Conservation (phyloP, 2,329 filamentous ascomycete genomes). For the Fusarium chaquense region DNA sequence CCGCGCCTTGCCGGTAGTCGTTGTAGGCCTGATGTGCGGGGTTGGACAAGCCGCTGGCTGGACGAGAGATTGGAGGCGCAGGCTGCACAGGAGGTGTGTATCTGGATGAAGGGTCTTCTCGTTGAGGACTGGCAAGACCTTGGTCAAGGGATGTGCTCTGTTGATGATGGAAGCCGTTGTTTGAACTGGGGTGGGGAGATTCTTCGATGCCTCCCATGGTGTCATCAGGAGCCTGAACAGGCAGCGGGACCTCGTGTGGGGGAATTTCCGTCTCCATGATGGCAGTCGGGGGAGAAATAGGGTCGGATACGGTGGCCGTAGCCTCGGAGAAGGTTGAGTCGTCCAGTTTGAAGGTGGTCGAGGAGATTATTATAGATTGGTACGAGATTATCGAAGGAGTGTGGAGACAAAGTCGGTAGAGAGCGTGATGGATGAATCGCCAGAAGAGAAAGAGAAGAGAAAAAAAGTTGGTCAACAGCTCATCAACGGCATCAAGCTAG, state of each 20-base stretch:
- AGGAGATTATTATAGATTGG: slow-evolving; percentile 21
- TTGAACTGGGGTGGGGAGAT: slow-evolving; percentile 56
- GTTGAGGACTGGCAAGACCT: slow-evolving; percentile 50
- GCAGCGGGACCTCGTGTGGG: slow-evolving; percentile 43
- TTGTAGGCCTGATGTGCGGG: slow-evolving; percentile 55
- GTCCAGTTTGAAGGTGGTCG: slow-evolving; percentile 60
- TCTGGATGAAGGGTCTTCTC: slow-evolving; percentile 57
- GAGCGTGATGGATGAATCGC: slow-evolving; percentile 37
- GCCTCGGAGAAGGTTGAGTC: slow-evolving; percentile 45
- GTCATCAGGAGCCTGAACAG: slow-evolving; percentile 57
- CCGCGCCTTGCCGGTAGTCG: slow-evolving; percentile 60
- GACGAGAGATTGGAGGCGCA: slow-evolving; percentile 63
- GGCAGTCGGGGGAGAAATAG: slow-evolving; percentile 16
- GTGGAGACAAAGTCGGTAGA: slow-evolving; percentile 37
- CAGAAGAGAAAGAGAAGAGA: slow-evolving; percentile 12
- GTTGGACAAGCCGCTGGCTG: slow-evolving; percentile 67
- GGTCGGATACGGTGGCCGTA: slow-evolving; percentile 35
- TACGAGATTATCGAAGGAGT: slow-evolving; percentile 31
- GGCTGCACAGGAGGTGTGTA: slow-evolving; percentile 63
- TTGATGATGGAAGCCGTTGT: slow-evolving; percentile 56
- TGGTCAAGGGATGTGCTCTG: slow-evolving; percentile 66
- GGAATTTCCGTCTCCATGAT: slow-evolving; percentile 61
- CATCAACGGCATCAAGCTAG: slow-evolving; percentile 46
- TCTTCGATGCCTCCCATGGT: slow-evolving; percentile 63
- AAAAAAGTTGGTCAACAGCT: slow-evolving; percentile 38